phyloP scores from a whole-genome alignment of 176 grass and related monocot genomes.

The Typha latifolia region DNA sequence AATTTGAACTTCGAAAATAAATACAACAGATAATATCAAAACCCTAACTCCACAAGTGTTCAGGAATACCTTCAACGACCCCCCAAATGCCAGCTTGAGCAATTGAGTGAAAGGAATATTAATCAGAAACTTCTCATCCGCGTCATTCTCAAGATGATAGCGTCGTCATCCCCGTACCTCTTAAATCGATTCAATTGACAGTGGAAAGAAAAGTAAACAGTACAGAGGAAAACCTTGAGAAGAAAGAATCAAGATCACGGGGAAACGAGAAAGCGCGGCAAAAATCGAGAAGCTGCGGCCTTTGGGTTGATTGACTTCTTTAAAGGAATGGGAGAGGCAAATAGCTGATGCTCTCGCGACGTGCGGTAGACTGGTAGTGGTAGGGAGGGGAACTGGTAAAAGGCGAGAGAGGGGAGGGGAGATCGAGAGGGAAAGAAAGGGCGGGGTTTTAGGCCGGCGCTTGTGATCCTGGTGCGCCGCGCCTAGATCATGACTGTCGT shows the following conservation, averaged over 20 bases:
- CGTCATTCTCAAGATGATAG: slow-evolving; percentile 79
- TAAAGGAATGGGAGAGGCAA: slow-evolving; percentile 44
- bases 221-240: not conserved
- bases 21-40: too few relatives aligned
- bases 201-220: not conserved
- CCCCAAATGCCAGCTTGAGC: slow-evolving; percentile 70
- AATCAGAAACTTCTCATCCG: slow-evolving; percentile 78
- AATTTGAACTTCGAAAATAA: too few relatives aligned
- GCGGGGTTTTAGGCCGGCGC: not conserved
- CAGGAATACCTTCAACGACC: too few relatives aligned
- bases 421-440: not conserved
- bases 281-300: slow-evolving; percentile 32
- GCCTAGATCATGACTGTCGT: too few relatives aligned
- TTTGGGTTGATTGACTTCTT: too few relatives aligned
- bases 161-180: slow-evolving; percentile 73
- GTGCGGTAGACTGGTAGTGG: too few relatives aligned
- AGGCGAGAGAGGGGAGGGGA: not conserved
- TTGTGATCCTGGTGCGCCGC: too few relatives aligned
- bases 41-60: too few relatives aligned
- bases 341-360: slow-evolving; percentile 43
- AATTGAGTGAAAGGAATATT: slow-evolving; percentile 87
- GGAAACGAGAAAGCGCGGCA: not conserved
- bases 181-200: slow-evolving; percentile 11
- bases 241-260: not conserved
- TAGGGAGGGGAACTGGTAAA: not conserved